These are phyloP conservation scores for Melaleuca quinquenervia DNA, from an alignment of 345 rosid species.

Conservation along the genomic window DNA sequence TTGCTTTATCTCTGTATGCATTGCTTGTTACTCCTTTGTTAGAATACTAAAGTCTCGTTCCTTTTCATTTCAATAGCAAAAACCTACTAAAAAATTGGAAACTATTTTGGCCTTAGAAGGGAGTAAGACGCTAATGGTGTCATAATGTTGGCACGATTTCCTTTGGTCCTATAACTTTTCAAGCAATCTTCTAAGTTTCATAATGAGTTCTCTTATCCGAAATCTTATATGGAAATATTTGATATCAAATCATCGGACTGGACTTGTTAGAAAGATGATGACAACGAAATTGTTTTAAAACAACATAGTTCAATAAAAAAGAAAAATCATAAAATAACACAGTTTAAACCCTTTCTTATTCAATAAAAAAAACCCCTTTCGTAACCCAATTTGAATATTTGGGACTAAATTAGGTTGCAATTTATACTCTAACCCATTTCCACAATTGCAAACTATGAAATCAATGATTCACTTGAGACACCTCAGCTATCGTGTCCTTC, in stretches of 20 bases:
- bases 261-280: background rate
- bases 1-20: background rate
- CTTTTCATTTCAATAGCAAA: background rate
- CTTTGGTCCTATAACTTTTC: background rate
- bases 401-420: background rate
- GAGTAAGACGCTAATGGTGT: background rate
- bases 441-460: background rate
- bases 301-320: background rate
- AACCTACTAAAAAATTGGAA: background rate
- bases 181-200: background rate
- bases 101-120: background rate
- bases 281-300: background rate
- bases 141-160: background rate
- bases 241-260: background rate
- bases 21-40: conserved; percentile 13
- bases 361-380: background rate
- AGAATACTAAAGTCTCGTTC: background rate
- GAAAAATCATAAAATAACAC: background rate
- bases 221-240: background rate
- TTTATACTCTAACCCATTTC: background rate
- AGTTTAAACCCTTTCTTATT: background rate
- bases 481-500: background rate
- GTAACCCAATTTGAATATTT: background rate
- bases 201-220: background rate
- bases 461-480: background rate